Evolutionary conservation across 305 asterid species (phyloP).

Genomic region (Rubia balearica): DNA sequence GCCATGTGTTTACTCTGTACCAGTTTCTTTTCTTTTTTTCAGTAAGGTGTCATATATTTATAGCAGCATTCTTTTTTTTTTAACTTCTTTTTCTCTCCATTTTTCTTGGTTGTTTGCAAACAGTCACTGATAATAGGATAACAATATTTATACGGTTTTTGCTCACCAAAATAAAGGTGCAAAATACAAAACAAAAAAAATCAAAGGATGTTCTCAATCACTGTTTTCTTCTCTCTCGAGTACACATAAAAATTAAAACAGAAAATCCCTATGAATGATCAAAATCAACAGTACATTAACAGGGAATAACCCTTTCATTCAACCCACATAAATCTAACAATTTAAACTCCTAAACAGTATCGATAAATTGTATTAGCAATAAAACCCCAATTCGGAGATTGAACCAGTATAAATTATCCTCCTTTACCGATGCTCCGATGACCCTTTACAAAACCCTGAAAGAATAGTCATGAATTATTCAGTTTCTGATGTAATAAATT

Average conservation of each 20-base stretch:
- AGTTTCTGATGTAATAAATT: neutral
- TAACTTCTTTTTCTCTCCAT: neutral
- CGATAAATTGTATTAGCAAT: neutral
- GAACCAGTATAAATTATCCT: constrained; percentile 15
- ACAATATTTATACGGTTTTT: neutral
- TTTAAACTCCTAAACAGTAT: constrained; percentile 6
- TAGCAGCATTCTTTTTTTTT: neutral
- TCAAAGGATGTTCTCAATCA: constrained; percentile 11
- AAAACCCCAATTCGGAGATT: constrained; percentile 16
- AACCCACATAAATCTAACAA: constrained; percentile 13
- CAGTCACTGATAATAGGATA: constrained; percentile 5
- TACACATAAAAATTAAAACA: neutral
- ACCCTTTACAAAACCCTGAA: constrained; percentile 13
- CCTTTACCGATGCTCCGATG: constrained; percentile 1
- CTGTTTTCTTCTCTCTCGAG: constrained; percentile 16
- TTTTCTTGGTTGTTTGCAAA: neutral
- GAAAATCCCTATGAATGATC: neutral
- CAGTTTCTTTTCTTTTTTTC: constrained; percentile 5
- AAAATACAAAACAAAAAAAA: constrained; percentile 9
- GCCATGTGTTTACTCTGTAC: constrained; percentile 15
- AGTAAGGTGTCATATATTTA: neutral
- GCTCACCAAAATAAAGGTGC: neutral
- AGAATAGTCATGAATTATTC: neutral
- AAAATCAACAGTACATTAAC: constrained; percentile 9
- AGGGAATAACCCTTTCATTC: constrained; percentile 3